Base-by-base conservation (phyloP, 768 basidiomycete species). In the Tulasnella sp. region DNA sequence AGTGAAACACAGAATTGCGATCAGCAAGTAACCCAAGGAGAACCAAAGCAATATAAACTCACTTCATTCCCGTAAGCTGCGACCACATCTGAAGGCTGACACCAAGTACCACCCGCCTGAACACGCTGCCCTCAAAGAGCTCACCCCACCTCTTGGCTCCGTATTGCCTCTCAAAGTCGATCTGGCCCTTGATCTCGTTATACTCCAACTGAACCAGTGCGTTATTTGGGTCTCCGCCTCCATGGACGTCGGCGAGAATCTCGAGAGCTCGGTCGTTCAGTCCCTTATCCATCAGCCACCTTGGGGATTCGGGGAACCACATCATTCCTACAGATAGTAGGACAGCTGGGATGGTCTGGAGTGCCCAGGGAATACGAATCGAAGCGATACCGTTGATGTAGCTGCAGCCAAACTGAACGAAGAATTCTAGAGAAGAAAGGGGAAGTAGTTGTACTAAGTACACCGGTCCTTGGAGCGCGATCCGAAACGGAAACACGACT, bases 291-390 rank as follows among this genome's bases (percentile, higher is more conserved):
- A 90, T 78, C n/a, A 90, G 76, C 84, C 84, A 86, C 64, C 84
- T 81, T 15, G 88, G 88, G 19, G 84, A 86, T 73, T 85, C 86
- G 1, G 88, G 88, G 80, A 89, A 82, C 69, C 84, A 88, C 50
- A 84, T 58, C 43, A 86, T 82, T 3, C 88, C 88, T 34, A 78
- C 65, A 27, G 82, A 83, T 24, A 91, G 78, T 60, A 86, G 75
- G 32, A 87, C 49, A 13, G 85, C 87, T 13, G 88, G 88, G 1
- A 83, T 78, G 51, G 88, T 75, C 65, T 91, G 88, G 15, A 89
- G 76, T 19, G 76, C 84, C 4, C 89, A 73, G 1, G 88, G 85
- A 56, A 90, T 72, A 52, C 85, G 76, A 86, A 88, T 89, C 3
- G 88, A 83, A 24, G 84, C 82, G 66, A 83, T 79, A 54, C 72